phyloP scores from a whole-genome alignment of 2,329 filamentous ascomycete genomes.

The Mycogone perniciosa region DNA sequence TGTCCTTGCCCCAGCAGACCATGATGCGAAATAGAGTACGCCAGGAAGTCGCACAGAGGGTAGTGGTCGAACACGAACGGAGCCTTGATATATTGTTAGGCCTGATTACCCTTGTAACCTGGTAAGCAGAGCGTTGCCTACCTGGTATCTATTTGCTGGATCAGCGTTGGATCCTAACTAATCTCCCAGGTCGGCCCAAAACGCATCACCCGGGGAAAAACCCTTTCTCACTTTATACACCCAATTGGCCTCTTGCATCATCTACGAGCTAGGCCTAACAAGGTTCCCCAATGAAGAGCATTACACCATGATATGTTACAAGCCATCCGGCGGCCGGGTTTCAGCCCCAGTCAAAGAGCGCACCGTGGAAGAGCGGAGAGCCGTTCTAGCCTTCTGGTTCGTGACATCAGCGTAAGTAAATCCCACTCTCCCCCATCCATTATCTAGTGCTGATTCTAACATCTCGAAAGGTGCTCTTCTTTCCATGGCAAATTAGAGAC shows the following conservation, averaged over 20 bases:
- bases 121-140: constrained; percentile 29
- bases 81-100: constrained; percentile 48
- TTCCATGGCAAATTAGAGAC: constrained; percentile 43
- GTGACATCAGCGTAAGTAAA: constrained; percentile 29
- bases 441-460: neutral
- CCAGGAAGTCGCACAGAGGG: constrained; percentile 37
- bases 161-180: constrained; percentile 2
- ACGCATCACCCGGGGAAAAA: constrained; percentile 29
- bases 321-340: constrained; percentile 24
- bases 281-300: constrained; percentile 31
- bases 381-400: constrained; percentile 42
- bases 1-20: constrained; percentile 34
- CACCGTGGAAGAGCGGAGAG: constrained; percentile 45
- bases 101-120: constrained; percentile 39
- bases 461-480: constrained; percentile 24
- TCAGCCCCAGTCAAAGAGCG: constrained; percentile 26
- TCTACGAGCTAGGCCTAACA: constrained; percentile 42
- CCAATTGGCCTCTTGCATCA: constrained; percentile 36
- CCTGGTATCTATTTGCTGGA: neutral
- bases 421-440: neutral
- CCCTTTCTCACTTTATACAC: constrained; percentile 40
- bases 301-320: constrained; percentile 31
- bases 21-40: constrained; percentile 36
- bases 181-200: constrained; percentile 32
- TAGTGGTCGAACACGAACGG: constrained; percentile 43